Evolutionary conservation across 225 moss, liverwort and hornwort species (phyloP), one percentile per base, ranked within the genome.

Genomic region (Polytrichum formosum): DNA sequence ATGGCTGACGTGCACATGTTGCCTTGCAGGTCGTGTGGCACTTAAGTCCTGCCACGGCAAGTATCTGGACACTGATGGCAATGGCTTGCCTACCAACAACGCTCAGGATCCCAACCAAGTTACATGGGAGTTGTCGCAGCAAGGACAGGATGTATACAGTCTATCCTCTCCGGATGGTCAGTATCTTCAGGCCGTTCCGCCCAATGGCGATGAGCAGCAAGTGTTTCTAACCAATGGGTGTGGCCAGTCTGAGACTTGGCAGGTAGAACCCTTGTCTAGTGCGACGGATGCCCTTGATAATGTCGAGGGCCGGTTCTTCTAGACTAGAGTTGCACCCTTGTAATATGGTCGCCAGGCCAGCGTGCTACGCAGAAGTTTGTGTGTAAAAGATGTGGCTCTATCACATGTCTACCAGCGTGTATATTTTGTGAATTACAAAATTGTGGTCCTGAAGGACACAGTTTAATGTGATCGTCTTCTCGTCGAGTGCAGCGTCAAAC

Each of bases 31-130:
- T 63, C 63, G 63, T 63, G 63, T 63, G 63, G 28, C 63, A 22
- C 63, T 63, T 2, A 63, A 63, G 28, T 63, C 63, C 28, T 63
- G 63, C 28, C 63, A 63, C 27, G 28, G 63, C 63, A 63, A 63
- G 63, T 63, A 17, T 63, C 28, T 63, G 13, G 63, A 63, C 17
- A 63, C 63, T 18, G 63, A 18, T 63, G 63, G 63, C 63, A 63
- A 26, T 28, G 63, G 63, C 25, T 28, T 63, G 63, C 63, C 63
- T 18, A 63, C 63, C 28, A 63, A 63, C 63, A 63, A 63, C 26
- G 25, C 22, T 18, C 63, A 28, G 27, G 17, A 63, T 63, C 63
- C 63, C 28, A 63, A 28, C 28, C 63, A 63, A 63, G 63, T 5
- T 63, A 63, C 63, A 26, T 63, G 63, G 63, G 63, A 28, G 63